Evolutionary conservation across 495 filamentous ascomycete genomes (phyloP).

Genomic region (Neurospora pannonica): DNA sequence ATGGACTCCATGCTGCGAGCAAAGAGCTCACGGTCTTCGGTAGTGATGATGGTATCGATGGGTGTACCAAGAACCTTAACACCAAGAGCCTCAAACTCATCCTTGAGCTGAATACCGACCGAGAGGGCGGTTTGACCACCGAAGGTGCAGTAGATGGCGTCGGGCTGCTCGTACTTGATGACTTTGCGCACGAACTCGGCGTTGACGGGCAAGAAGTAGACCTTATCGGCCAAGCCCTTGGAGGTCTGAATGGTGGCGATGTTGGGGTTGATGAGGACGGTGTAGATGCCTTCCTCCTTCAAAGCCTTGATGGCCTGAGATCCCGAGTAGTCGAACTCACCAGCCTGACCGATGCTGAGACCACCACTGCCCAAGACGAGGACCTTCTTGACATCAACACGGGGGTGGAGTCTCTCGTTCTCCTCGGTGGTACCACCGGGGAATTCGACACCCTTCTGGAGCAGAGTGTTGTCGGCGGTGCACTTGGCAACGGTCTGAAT

Average conservation of each 20-base stretch:
- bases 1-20: constrained; percentile 98
- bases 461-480: constrained; percentile 45
- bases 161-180: constrained; percentile 81
- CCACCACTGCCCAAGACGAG: constrained; percentile 89
- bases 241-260: constrained; percentile 98
- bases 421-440: constrained; percentile 74
- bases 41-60: constrained; percentile 96
- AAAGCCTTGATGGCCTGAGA: constrained; percentile 90
- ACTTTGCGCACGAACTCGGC: constrained; percentile 97
- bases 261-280: constrained; percentile 95
- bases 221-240: constrained; percentile 92
- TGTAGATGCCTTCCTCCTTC: constrained; percentile 90
- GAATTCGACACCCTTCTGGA: constrained; percentile 65
- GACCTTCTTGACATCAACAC: constrained; percentile 83
- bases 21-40: constrained; percentile 94
- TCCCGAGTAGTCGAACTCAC: constrained; percentile 98
- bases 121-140: constrained; percentile 91
- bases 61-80: constrained; percentile 93
- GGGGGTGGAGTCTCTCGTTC: constrained; percentile 63
- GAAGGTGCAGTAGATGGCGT: constrained; percentile 94
- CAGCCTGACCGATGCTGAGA: constrained; percentile 91
- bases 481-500: constrained; percentile 69
- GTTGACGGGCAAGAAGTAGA: constrained; percentile 96
- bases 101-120: constrained; percentile 92
- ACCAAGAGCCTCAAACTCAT: constrained; percentile 84